Base-by-base conservation (phyloP, 768 basidiomycete species). In the Mycena chlorophos region DNA sequence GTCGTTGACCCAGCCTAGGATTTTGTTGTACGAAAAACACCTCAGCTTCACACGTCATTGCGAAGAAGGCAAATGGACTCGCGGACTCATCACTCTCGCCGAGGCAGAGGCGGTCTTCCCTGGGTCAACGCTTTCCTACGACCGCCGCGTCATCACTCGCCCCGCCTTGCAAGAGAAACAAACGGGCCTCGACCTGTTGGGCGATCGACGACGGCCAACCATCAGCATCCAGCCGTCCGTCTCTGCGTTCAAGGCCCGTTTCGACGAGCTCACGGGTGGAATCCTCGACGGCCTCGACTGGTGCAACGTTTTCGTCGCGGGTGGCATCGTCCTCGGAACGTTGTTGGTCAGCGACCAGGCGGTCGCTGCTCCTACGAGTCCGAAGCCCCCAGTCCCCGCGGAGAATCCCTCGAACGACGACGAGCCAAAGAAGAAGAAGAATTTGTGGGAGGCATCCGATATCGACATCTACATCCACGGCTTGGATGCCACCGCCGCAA, bases 401-500 rank as follows among this genome's bases (percentile, higher is more conserved):
- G n/a, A n/a, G n/a, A n/a, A n/a, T n/a, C n/a, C n/a, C n/a, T n/a
- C n/a, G n/a, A n/a, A n/a, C n/a, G n/a, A n/a, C n/a, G n/a, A n/a
- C n/a, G n/a, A n/a, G n/a, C n/a, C n/a, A n/a, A 3, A 16, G 5
- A 17, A 2, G n/a, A 45, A 0, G 45, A 37, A 34, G 31, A 34
- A 34, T n/a, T n/a, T n/a, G n/a, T 34, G 31, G 31, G 31, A 8
- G 31, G 8, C 31, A 5, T 57, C 52, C n/a, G 56, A 53, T 22
- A 42, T 57, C 29, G 52, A 57, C 48, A 29, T 57, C 16, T 57
- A 57, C 31, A 19, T 57, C 19, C 46, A 57, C 25, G 56, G 56
- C 1, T 48, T 57, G 31, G 17, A 46, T 3, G 27, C 52, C 3
- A 14, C 0, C 1, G 51, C 39, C 3, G 56, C 56, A 12, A 57